phyloP scores from a whole-genome alignment of 768 basidiomycete genomes.

The Phlebiopsis flavidoalba region DNA sequence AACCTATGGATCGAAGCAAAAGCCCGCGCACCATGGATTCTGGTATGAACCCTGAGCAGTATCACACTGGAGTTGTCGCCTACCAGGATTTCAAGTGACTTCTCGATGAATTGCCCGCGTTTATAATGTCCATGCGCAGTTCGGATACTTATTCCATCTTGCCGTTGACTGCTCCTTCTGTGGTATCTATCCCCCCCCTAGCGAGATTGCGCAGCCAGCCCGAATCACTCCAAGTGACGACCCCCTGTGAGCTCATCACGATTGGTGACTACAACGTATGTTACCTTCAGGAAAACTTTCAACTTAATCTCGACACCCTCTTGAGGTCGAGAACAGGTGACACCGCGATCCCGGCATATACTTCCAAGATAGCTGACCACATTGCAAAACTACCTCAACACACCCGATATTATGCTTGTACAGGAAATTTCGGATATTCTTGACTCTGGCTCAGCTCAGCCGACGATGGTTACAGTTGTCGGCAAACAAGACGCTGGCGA shows the following conservation, averaged over 20 bases:
- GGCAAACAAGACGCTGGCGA: slow-evolving; percentile 48
- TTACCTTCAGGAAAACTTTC: background rate
- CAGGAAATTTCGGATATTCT: slow-evolving; percentile 66
- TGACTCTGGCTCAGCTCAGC: slow-evolving; percentile 45
- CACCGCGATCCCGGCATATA: slow-evolving; percentile 43
- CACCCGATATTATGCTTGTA: slow-evolving; percentile 56
- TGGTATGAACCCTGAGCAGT: slow-evolving; percentile 39
- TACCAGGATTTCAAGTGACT: slow-evolving; percentile 34
- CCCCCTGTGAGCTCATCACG: slow-evolving; percentile 43
- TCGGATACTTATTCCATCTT: slow-evolving; percentile 53
- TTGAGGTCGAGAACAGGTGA: slow-evolving; percentile 53
- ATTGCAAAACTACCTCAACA: slow-evolving; percentile 42
- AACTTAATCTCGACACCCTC: background rate
- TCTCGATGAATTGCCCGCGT: background rate
- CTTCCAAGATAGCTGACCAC: slow-evolving; percentile 45
- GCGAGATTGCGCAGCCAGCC: slow-evolving; percentile 32
- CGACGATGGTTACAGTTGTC: slow-evolving; percentile 48
- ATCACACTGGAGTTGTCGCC: slow-evolving; percentile 48
- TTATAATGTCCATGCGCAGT: slow-evolving; percentile 7
- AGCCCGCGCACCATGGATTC: slow-evolving; percentile 44
- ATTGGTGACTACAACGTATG: slow-evolving; percentile 59
- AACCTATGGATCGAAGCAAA: slow-evolving; percentile 46
- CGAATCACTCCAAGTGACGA: slow-evolving; percentile 31
- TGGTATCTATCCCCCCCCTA: slow-evolving; percentile 38
- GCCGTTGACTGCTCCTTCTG: slow-evolving; percentile 47